Evolutionary conservation across 306 rosid species (phyloP).

Genomic region (Quercus berberidifolia): DNA sequence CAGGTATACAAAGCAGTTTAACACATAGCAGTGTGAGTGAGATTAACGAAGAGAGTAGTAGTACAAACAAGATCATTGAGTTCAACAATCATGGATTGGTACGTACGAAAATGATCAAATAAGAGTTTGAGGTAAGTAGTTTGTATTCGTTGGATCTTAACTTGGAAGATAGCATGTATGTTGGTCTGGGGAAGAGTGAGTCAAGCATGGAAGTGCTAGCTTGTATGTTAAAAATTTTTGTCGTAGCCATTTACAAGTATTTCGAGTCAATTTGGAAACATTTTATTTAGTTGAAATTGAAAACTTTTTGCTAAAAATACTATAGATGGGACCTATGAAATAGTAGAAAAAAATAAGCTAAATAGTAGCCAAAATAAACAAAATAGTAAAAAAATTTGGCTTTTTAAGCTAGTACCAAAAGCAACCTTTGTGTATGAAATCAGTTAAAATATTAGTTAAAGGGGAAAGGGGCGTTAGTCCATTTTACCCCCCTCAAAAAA

Average conservation of each 20-base stretch:
- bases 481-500: no score
- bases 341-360: no score
- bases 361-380: no score
- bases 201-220: conserved; percentile 59
- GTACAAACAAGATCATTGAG: conserved; percentile 2
- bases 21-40: conserved; percentile 34
- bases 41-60: conserved; percentile 53
- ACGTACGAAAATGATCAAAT: conserved; percentile 39
- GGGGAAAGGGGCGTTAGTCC: no score
- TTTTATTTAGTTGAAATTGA: no score
- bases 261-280: no score
- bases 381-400: no score
- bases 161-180: conserved; percentile 48
- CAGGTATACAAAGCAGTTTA: not conserved
- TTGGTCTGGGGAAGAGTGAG: conserved; percentile 50
- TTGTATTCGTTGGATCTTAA: conserved; percentile 13
- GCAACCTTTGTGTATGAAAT: no score
- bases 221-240: conserved; percentile 43
- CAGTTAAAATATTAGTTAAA: no score
- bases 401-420: no score
- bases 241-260: no score
- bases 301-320: no score
- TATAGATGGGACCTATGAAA: accelerated
- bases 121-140: conserved; percentile 28
- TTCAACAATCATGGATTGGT: not conserved